Evolutionary conservation across 116 monocot genomes (phyloP).

Genomic region (Papilionanthe hybrid): DNA sequence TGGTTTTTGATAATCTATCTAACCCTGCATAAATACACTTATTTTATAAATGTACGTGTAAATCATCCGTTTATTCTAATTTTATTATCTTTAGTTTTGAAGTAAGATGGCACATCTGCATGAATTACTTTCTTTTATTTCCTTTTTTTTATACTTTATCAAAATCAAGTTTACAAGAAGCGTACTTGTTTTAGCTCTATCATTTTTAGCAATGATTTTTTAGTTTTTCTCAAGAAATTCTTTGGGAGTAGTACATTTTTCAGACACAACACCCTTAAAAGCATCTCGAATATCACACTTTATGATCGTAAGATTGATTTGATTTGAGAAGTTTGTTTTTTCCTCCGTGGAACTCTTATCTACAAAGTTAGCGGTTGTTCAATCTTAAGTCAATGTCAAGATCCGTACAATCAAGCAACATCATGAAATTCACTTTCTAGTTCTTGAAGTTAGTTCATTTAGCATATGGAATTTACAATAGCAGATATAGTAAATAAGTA

Average conservation of each 20-base stretch:
- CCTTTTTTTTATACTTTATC: constrained; percentile 11
- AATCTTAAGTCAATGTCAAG: no score
- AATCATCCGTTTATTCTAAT: neutral
- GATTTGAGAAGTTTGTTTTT: neutral
- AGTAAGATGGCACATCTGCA: constrained; percentile 15
- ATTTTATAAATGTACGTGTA: neutral
- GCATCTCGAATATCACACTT: constrained; percentile 1
- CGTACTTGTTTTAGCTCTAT: constrained; percentile 7
- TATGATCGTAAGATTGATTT: constrained; percentile 7
- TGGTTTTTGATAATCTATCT: no score
- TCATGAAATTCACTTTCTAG: no score
- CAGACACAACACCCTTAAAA: constrained; percentile 7
- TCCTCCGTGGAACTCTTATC: neutral
- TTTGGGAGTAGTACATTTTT: constrained; percentile 3
- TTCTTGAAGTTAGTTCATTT: no score
- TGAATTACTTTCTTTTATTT: constrained; percentile 16
- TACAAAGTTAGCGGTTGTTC: no score
- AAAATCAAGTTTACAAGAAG: constrained; percentile 5
- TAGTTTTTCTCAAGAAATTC: constrained; percentile 5
- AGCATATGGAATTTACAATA: no score
- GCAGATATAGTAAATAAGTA: no score
- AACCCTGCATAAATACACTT: no score
- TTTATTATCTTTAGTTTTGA: constrained; percentile 5
- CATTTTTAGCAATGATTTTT: constrained; percentile 3
- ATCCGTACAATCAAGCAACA: no score